Evolutionary conservation across 2,329 filamentous ascomycete genomes (phyloP), one percentile per base, ranked within the genome.

Genomic region (Parastagonospora avenae): DNA sequence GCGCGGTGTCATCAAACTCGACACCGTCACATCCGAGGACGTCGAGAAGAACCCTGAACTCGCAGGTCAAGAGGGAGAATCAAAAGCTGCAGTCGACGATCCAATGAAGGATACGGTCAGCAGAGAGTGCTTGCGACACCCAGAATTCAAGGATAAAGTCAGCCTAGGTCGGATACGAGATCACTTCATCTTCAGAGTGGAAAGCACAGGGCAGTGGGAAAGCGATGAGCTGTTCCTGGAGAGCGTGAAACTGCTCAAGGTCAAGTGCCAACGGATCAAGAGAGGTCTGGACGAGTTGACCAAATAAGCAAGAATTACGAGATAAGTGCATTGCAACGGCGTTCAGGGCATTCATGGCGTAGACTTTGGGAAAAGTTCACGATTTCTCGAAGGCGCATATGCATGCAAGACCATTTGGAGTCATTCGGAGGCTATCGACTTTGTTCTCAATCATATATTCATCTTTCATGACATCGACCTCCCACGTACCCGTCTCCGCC

Each of bases 111-210:
- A 99, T 73, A 97, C 93, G 0, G 93, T 99, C 55, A 95, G 90
- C 75, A 85, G 94, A 61, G 95, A 99, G 77, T 94, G 89, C 68
- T 76, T 99, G 69, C 86, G 94, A 42, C 93, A 99, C 72, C 82
- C 87, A 24, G 94, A 97, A 77, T 97, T 99, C 77, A 85, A 94
- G 76, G 90, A 87, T 71, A 99, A 97, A 80, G 94, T 99, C 58
- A 92, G 92, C 80, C 84, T 99, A 29, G 94, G 94, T 37, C 83
- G 95, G 47, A 80, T 92, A 64, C 82, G 92, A 59, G 94, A 99
- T 74, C 95, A 99, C 78, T 99, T 99, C 75, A 97, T 99, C 75
- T 99, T 94, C 81, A 89, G 86, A 47, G 83, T 99, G 31, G 94
- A 99, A 80, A 97, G 92, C 79, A 88, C 91, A 0, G 95, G 94